These are phyloP conservation scores for Salix koriyanagi DNA, from an alignment of 345 rosid species.

Conservation along the genomic window DNA sequence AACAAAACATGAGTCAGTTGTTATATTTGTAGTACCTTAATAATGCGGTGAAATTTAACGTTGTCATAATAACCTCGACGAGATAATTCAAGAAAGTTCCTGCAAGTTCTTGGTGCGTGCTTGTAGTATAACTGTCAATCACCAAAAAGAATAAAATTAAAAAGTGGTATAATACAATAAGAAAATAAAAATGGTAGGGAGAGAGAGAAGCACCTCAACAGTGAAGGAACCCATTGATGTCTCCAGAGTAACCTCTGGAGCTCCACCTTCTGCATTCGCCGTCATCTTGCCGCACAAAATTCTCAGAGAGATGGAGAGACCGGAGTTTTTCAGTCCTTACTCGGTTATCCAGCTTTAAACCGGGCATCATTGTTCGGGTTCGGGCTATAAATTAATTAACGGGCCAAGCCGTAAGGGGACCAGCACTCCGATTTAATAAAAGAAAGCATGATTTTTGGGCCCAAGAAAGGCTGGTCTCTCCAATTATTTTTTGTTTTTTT, in stretches of 20 bases:
- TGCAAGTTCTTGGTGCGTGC: conserved; percentile 92
- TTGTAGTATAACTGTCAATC: conserved; percentile 66
- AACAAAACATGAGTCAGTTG: not conserved
- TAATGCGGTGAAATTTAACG: conserved; percentile 77
- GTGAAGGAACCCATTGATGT: conserved; percentile 92
- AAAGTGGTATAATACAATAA: not conserved
- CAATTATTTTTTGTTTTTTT: too few relatives aligned
- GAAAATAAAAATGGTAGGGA: not conserved
- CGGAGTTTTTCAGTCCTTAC: too few relatives aligned
- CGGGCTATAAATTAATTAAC: not conserved
- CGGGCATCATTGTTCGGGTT: not conserved
- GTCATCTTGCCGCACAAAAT: conserved; percentile 39
- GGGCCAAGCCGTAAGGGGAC: not conserved
- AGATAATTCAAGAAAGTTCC: conserved; percentile 85
- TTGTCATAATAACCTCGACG: conserved; percentile 83
- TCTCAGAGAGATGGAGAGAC: not conserved
- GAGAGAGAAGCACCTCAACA: conserved; percentile 51
- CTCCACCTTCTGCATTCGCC: conserved; percentile 71
- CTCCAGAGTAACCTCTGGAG: conserved; percentile 90
- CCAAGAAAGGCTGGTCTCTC: too few relatives aligned
- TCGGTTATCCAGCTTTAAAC: not conserved
- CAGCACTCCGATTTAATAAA: not conserved
- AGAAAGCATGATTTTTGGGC: too few relatives aligned
- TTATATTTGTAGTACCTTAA: conserved; percentile 47
- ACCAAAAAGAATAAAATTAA: not conserved